Base-by-base conservation (phyloP, 1,139 yeast genomes). In the Geotrichum aggregatum region DNA sequence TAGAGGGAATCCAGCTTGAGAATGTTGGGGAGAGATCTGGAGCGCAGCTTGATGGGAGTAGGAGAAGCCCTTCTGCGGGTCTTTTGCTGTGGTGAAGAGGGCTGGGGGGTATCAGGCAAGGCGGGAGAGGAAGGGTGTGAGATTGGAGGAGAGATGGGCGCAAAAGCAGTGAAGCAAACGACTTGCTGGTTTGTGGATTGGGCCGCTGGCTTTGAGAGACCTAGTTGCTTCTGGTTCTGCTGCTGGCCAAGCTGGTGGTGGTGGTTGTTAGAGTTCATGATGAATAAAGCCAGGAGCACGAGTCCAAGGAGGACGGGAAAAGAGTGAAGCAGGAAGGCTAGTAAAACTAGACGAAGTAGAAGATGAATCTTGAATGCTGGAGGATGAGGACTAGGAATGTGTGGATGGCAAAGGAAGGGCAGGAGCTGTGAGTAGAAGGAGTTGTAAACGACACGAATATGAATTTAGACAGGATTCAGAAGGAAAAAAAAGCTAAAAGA, bases 21-120 rank as follows among this genome's bases (percentile, higher is more conserved):
- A 18, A 61, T 52, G 54, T 61, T 61, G 11, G 63, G 64, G 54
- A 61, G 50, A 13, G 63, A 59, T 33, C 64, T 52, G 30, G 63
- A 61, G 30, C 63, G 57, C 36, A 58, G 57, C n/a, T 61, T 58
- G 44, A 56, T 64, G 34, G 56, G 57, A 10, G 44, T 24, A 22
- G 48, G 24, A 5, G 24, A 26, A 30, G 26, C 24, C 52, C 43
- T 36, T 42, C 41, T 48, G 33, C 46, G 16, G 43, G 22, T 14
- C 33, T 24, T 21, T 35, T 49, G 43, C 8, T 28, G 43, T 14
- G 43, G 36, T n/a, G 36, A 18, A 24, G 40, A 18, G 10, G 22
- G 40, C 40, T 36, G 21, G 24, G 24, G 40, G 14, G 33, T 21
- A 39, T 33, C 43, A 42, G 44, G 50, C 28, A 30, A 16, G 42